Base-by-base conservation (phyloP, 257 asterid species). In the Lantana camara region DNA sequence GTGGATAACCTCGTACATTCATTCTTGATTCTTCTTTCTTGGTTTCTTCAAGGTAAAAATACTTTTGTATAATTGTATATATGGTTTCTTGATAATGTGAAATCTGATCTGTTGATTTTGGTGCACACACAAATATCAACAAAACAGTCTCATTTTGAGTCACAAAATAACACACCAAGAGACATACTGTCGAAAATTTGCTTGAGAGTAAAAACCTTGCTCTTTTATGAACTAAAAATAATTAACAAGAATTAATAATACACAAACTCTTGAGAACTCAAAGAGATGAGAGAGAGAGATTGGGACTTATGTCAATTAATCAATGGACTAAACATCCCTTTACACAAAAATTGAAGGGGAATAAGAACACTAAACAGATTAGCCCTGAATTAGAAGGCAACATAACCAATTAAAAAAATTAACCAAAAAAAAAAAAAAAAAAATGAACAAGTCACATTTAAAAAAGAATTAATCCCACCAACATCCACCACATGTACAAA, bases 281-380 rank as follows among this genome's bases (percentile, higher is more conserved):
- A 38, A 65, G 46, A 63, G n/a, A n/a, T n/a, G n/a, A n/a, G n/a
- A n/a, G n/a, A 70, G 72, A 75, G 73, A 75, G 75, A 77, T 55
- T 73, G 79, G 81, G 86, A 76, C 60, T 75, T 72, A 67, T 65
- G 80, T 80, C 84, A 83, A 85, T 72, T 83, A 82, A 85, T 85
- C 70, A 85, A 85, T 80, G 87, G 89, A 87, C 77, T 72, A 75
- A 87, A 70, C 87, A 85, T 83, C 97, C 95, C 97, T 90, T 87
- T 83, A 85, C 96, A 83, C 89, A 85, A 90, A 87, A 90, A 90
- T 67, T 72, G 86, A 80, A 81, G 91, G 89, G 88, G 74, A 79
- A 72, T 22, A 71, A n/a, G n/a, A n/a, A n/a, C n/a, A 77, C 81
- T 80, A 77, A 82, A 60, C 79, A 49, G 70, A 74, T 68, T 58